phyloP scores from a whole-genome alignment of 2,329 filamentous ascomycete species.

The Neofusicoccum cordaticola region DNA sequence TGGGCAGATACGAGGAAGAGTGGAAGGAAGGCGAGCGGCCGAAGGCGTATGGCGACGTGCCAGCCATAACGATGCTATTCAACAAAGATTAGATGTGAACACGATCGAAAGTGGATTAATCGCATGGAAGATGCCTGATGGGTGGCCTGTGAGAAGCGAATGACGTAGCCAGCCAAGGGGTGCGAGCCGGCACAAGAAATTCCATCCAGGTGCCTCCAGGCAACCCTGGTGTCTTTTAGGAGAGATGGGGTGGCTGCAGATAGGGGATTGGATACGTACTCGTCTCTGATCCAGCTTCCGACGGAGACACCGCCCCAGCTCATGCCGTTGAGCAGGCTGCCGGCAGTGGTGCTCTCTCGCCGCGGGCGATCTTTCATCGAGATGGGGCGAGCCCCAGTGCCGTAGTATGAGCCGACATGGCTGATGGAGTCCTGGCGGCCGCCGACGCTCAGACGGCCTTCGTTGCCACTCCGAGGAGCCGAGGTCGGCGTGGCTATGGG shows the following conservation, averaged over 20 bases:
- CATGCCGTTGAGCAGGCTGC: constrained; percentile 72
- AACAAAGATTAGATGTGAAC: constrained; percentile 15
- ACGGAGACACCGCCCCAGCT: constrained; percentile 97
- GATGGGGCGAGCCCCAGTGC: constrained; percentile 59
- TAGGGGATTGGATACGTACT: constrained; percentile 64
- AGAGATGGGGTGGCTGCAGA: not conserved
- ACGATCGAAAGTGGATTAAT: not conserved
- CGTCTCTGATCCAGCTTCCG: constrained; percentile 94
- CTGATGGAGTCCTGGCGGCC: constrained; percentile 55
- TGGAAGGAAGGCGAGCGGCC: constrained; percentile 93
- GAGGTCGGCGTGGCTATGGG: constrained; percentile 40
- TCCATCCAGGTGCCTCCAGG: not conserved
- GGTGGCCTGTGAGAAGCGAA: not conserved
- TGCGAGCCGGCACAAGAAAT: not conserved
- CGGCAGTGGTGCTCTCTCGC: constrained; percentile 58
- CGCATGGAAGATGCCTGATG: not conserved
- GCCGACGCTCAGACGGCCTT: constrained; percentile 32
- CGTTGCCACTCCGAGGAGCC: constrained; percentile 33
- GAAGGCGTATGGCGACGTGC: constrained; percentile 85
- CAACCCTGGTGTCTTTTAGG: not conserved
- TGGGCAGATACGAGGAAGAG: constrained; percentile 93
- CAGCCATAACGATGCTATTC: constrained; percentile 84
- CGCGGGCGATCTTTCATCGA: constrained; percentile 56
- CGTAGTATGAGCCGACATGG: constrained; percentile 52
- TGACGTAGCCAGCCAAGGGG: not conserved